Percentiles rank a stretch among this genome's conserved stretches.
These are phyloP conservation scores for Lenwebbia sp. DNA, from an alignment of 345 rosid species.

Conservation along the genomic window DNA sequence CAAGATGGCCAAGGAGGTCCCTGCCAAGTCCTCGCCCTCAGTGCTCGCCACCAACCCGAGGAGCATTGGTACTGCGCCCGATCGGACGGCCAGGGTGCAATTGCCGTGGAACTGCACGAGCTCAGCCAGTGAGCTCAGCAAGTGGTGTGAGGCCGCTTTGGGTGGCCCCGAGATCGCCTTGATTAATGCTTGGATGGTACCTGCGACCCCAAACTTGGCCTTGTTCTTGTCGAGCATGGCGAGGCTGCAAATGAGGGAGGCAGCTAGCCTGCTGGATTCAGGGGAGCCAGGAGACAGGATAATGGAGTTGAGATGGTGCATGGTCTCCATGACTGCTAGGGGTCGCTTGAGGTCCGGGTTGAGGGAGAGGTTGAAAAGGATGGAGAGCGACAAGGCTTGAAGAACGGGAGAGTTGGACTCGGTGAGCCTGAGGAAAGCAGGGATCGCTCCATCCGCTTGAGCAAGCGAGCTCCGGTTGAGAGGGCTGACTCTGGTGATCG, in stretches of 20 bases:
- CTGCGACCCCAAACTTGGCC: conserved; percentile 56
- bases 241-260: conserved; percentile 47
- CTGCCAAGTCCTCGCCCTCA: conserved; percentile 16
- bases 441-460: conserved; percentile 26
- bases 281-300: conserved; percentile 17
- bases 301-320: conserved; percentile 31
- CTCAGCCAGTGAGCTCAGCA: conserved; percentile 43
- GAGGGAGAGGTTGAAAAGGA: conserved; percentile 51
- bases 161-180: conserved; percentile 12
- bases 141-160: conserved; percentile 21
- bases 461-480: conserved; percentile 30
- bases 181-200: conserved; percentile 30
- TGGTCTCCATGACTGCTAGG: conserved; percentile 37
- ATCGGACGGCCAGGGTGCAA: conserved; percentile 43
- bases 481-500: conserved; percentile 36
- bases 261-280: conserved; percentile 21
- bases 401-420: conserved; percentile 17
- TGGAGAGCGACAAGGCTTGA: conserved; percentile 24
- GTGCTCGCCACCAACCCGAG: conserved; percentile 14
- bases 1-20: conserved; percentile 32
- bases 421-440: conserved; percentile 21
- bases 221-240: conserved; percentile 64
- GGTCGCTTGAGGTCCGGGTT: conserved; percentile 39
- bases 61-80: conserved; percentile 25
- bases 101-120: conserved; percentile 59